phyloP scores from a whole-genome alignment of 2,329 filamentous ascomycete species.

The Daldinia sp. region DNA sequence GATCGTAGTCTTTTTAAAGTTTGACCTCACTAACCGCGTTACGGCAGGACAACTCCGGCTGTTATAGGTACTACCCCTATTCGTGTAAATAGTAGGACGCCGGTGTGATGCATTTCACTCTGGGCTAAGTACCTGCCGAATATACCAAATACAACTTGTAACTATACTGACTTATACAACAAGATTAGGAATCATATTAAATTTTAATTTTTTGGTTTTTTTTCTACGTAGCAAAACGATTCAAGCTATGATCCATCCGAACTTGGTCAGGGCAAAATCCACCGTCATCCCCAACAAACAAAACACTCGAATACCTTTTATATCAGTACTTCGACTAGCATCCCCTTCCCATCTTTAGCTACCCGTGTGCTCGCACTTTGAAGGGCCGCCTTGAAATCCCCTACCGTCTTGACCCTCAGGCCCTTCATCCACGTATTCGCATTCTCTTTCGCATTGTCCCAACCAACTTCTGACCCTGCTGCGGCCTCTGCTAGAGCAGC shows the following conservation, averaged over 20 bases:
- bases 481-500: constrained; percentile 42
- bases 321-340: constrained; percentile 39
- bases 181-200: no score
- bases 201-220: no score
- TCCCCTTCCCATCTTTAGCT: constrained; percentile 31
- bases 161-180: no score
- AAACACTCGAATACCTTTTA: not conserved
- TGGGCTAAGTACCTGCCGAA: no score
- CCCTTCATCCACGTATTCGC: constrained; percentile 35
- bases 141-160: no score
- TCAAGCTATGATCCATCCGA: no score
- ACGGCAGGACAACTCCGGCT: not conserved
- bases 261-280: not conserved
- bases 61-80: not conserved
- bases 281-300: no score
- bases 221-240: no score
- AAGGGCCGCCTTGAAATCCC: constrained; percentile 32
- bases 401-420: constrained; percentile 31
- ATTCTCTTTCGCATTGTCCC: constrained; percentile 15
- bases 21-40: not conserved
- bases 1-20: not conserved
- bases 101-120: no score
- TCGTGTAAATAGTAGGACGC: not conserved
- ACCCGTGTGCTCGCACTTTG: constrained; percentile 25
- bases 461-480: constrained; percentile 34